Evolutionary conservation across 441 rosid species (phyloP).

Genomic region (Erodium chrysanthum): DNA sequence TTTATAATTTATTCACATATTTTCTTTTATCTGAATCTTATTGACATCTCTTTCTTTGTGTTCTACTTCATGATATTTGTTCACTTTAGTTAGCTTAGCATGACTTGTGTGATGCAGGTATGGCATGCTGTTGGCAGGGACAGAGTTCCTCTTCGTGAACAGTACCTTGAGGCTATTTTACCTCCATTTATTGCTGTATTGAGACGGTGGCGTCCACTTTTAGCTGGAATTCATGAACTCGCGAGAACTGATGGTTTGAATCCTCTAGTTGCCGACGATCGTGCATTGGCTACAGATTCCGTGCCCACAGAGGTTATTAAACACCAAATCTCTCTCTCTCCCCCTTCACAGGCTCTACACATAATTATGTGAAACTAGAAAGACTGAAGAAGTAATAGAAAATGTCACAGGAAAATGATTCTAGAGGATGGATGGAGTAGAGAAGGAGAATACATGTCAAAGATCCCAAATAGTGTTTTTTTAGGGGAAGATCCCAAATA

Average conservation of each 20-base stretch:
- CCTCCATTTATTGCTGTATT: conserved; percentile 98
- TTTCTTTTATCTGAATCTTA: conserved; percentile 21
- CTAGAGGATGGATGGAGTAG: background rate
- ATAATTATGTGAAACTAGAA: background rate
- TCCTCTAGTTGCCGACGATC: conserved; percentile 92
- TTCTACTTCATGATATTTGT: conserved; percentile 14
- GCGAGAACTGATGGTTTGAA: conserved; percentile 93
- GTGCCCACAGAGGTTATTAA: conserved; percentile 73
- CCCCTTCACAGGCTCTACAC: background rate
- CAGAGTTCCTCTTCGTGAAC: conserved; percentile 74
- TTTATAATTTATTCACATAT: conserved; percentile 4
- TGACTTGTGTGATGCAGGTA: conserved; percentile 39
- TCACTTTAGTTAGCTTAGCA: conserved; percentile 21
- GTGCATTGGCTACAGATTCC: conserved; percentile 89
- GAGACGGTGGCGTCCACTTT: conserved; percentile 96
- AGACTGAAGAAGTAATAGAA: background rate
- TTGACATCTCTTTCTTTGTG: conserved; percentile 10
- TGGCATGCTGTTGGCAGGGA: conserved; percentile 96
- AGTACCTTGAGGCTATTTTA: conserved; percentile 81
- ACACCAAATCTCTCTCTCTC: background rate
- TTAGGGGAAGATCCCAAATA: too few species aligned
- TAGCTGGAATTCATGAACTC: conserved; percentile 97
- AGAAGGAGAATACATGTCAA: background rate
- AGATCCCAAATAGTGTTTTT: conserved; percentile 1
- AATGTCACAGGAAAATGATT: background rate